A percentile compares a stretch with the other conserved stretches of the same genome.
Evolutionary conservation across 2,329 filamentous ascomycete genomes (phyloP).

Genomic region (Verticillium klebahnii): DNA sequence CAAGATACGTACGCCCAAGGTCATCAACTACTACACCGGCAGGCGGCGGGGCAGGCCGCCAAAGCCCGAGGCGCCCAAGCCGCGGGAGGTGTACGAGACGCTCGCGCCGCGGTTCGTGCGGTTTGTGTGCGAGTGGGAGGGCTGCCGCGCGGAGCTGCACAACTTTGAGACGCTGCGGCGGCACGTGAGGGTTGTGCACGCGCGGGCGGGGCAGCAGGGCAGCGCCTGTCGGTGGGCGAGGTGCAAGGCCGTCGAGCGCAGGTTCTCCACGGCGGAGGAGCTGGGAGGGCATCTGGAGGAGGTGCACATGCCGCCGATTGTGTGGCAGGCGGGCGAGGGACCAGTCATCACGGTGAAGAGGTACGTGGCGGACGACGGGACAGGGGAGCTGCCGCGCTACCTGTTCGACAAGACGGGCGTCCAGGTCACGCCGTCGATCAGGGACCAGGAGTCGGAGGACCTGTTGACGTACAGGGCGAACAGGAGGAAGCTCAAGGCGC

Average conservation of each 20-base stretch:
- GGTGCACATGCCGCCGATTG: conserved; percentile 46
- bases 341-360: conserved; percentile 21
- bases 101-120: conserved; percentile 40
- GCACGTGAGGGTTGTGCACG: conserved; percentile 50
- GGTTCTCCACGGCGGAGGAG: conserved; percentile 15
- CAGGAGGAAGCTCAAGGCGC: conserved; percentile 35
- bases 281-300: conserved; percentile 49
- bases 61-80: conserved; percentile 30
- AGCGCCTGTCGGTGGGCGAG: conserved; percentile 33
- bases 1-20: conserved; percentile 20
- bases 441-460: conserved; percentile 46
- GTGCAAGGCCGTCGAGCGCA: conserved; percentile 21
- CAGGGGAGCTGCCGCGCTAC: conserved; percentile 37
- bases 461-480: conserved; percentile 39
- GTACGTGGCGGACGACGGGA: conserved; percentile 13
- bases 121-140: conserved; percentile 57
- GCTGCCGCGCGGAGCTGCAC: conserved; percentile 56
- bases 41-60: conserved; percentile 40
- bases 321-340: conserved; percentile 59
- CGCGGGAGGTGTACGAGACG: conserved; percentile 34
- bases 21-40: conserved; percentile 9
- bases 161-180: conserved; percentile 55
- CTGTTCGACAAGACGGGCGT: conserved; percentile 46
- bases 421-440: conserved; percentile 55
- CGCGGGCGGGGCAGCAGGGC: conserved; percentile 8